A percentile compares a stretch with the other conserved stretches of the same genome.
These are phyloP conservation scores for Talinum fruticosum DNA, from an alignment of 148 eudicot species.

Conservation along the genomic window DNA sequence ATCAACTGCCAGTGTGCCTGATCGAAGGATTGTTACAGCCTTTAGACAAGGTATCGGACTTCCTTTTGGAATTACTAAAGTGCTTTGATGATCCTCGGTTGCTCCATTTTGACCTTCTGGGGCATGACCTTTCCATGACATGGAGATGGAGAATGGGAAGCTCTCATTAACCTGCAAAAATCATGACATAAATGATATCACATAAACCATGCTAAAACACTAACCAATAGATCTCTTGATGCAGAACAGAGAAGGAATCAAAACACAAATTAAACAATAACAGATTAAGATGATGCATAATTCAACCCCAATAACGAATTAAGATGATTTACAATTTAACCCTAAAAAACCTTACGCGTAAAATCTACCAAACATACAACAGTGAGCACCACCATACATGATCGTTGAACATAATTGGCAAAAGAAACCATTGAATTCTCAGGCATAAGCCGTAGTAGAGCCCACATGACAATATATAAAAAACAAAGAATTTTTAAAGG, in stretches of 20 bases:
- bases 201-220: background rate
- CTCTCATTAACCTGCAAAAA: conserved; percentile 78
- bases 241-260: background rate
- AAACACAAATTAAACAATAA: background rate
- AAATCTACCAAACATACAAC: background rate
- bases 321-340: background rate
- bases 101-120: conserved; percentile 52
- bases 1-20: conserved; percentile 71
- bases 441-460: background rate
- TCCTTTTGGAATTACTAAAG: conserved; percentile 81
- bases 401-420: background rate
- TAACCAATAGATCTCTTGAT: background rate
- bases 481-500: background rate
- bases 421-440: background rate
- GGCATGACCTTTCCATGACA: conserved; percentile 79
- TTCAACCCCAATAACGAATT: background rate
- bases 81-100: conserved; percentile 61
- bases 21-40: conserved; percentile 72
- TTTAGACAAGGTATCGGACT: conserved; percentile 75
- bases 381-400: background rate
- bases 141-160: conserved; percentile 72
- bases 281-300: background rate
- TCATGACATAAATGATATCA: background rate
- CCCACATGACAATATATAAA: background rate
- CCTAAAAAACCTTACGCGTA: background rate